Evolutionary conservation across 176 grass and related monocot genomes (phyloP).

Genomic region (Carex kokanica): DNA sequence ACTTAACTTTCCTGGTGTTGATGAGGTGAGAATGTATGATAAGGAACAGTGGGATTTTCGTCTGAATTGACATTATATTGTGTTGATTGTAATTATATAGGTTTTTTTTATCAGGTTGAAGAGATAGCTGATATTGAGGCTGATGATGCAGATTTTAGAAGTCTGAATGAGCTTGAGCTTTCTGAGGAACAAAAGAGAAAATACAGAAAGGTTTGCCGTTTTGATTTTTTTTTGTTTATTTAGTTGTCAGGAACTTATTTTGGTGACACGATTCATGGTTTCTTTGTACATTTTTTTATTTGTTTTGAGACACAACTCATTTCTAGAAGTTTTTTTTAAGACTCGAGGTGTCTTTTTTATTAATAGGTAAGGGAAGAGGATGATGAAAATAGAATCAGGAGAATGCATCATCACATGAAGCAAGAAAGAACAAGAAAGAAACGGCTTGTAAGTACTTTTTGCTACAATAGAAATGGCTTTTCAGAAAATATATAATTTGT

Average conservation of each 20-base stretch:
- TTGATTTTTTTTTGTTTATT: conserved; percentile 12
- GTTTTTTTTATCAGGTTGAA: conserved; percentile 62
- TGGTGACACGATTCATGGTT: not conserved
- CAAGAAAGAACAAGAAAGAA: conserved; percentile 39
- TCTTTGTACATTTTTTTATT: not conserved
- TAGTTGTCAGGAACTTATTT: not conserved
- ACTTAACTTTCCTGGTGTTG: conserved; percentile 86
- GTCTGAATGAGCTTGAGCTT: conserved; percentile 68
- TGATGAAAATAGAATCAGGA: conserved; percentile 65
- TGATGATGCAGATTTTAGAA: conserved; percentile 54
- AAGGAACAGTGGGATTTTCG: not conserved
- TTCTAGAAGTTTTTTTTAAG: conserved; percentile 7
- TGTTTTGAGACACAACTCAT: conserved; percentile 26
- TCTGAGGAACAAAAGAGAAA: conserved; percentile 90
- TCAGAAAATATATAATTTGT: not conserved
- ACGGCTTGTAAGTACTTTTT: conserved; percentile 42
- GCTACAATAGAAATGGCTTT: not conserved
- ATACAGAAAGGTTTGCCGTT: conserved; percentile 69
- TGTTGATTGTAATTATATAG: conserved; percentile 29
- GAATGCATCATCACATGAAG: conserved; percentile 57
- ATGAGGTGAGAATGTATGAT: conserved; percentile 54
- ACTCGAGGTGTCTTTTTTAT: conserved; percentile 21
- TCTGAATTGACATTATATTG: not conserved
- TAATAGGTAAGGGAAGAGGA: conserved; percentile 84
- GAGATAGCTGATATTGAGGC: conserved; percentile 87